Evolutionary conservation across 164 flowering plant species (phyloP).

Genomic region (Piper betle): DNA sequence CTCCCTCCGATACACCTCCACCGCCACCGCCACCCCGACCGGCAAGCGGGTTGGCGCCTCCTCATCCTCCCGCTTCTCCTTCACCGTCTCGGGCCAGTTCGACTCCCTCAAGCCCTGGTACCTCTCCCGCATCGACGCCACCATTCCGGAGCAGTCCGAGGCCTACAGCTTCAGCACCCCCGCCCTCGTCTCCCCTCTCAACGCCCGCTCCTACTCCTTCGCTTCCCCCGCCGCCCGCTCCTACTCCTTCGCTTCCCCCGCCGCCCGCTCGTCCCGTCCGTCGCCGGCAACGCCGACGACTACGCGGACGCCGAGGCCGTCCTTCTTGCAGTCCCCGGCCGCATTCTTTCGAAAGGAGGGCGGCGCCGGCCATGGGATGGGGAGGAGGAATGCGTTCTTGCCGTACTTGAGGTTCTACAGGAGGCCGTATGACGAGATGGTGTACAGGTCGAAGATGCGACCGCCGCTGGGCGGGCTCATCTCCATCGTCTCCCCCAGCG

Average conservation of each 20-base stretch:
- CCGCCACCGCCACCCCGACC: conserved; percentile 16
- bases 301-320: conserved; percentile 70
- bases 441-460: conserved; percentile 86
- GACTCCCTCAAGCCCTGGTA: conserved; percentile 98
- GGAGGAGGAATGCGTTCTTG: conserved; percentile 47
- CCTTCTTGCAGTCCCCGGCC: conserved; percentile 87
- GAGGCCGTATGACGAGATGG: conserved; percentile 88
- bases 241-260: conserved; percentile 9
- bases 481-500: conserved; percentile 72
- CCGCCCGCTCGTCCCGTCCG: conserved; percentile 27
- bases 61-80: conserved; percentile 77
- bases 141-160: conserved; percentile 19
- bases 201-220: conserved; percentile 82
- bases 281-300: conserved; percentile 19
- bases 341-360: conserved; percentile 47
- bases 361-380: conserved; percentile 45
- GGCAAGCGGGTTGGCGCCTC: conserved; percentile 58
- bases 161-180: conserved; percentile 15
- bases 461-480: conserved; percentile 97
- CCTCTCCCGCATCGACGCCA: conserved; percentile 53
- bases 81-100: conserved; percentile 62
- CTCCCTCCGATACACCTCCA: conserved; percentile 62
- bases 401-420: conserved; percentile 65
- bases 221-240: conserved; percentile 67
- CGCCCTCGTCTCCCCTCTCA: conserved; percentile 73